Evolutionary conservation across 2,329 filamentous ascomycete species (phyloP), one percentile per base, ranked within the genome.

Genomic region (Shiraia bambusicola): DNA sequence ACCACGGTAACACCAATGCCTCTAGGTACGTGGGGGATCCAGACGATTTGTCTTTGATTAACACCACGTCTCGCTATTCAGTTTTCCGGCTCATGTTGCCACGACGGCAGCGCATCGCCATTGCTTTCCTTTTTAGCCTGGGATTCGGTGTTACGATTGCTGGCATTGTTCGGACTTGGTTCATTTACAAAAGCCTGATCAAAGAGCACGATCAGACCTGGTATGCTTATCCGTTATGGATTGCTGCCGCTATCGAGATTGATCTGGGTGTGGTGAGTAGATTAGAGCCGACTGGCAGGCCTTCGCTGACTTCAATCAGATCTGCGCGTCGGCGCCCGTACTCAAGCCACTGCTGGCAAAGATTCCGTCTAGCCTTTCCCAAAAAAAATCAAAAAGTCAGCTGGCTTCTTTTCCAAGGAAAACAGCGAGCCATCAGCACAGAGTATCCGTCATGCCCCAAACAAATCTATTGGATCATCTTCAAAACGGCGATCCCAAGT

Each of bases 171-270:
- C 61, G 73, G 12, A 75, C 71, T 4, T 74, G 68, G 59, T 74
- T 54, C 50, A 72, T 73, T 33, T 74, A 71, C 55, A 63, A 67
- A 40, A 65, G 63, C 12, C 49, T 75, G 5, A 59, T 73, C 5
- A 51, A 48, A 2, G 69, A 63, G 37, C 74, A 69, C 45, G 73
- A 76, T 37, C 63, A 66, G 39, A 73, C 71, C 2, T 75, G 72
- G 73, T 70, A 64, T 38, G 61, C 69, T 4, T 74, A 72, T 56
- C 69, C 70, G 5, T 54, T 75, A 0, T 76, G 72, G 70, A 74
- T 75, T n/a, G 65, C 65, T 30, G 71, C 72, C 4, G 67, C 70
- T 0, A 66, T 76, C 2, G 73, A 76, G 49, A 70, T 75, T 7
- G 71, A 76, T 43, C 45, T 76, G 6, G 72, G 69, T 8, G 66